These are phyloP conservation scores for Hippophae rhamnoides DNA, from an alignment of 306 rosid species.

Conservation along the genomic window DNA sequence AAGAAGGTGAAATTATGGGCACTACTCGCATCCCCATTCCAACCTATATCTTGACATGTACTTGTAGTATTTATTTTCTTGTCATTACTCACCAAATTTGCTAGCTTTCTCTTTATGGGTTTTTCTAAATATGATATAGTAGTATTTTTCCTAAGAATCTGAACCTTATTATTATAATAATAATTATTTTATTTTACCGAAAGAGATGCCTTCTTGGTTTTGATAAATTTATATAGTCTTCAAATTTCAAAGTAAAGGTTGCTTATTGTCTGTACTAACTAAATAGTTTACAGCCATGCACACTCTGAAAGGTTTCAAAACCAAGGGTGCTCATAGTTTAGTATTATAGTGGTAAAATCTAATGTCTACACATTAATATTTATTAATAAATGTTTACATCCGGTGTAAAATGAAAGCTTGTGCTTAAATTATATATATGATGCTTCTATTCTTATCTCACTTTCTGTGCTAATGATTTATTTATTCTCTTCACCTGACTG, in stretches of 20 bases:
- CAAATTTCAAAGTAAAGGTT: slow-evolving; percentile 26
- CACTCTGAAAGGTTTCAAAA: slow-evolving; percentile 36
- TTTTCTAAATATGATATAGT: slow-evolving; percentile 18
- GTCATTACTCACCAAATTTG: slow-evolving; percentile 14
- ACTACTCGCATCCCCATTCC: slow-evolving; percentile 12
- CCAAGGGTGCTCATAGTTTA: slow-evolving; percentile 36
- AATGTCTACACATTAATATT: slow-evolving; percentile 9
- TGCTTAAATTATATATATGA: slow-evolving; percentile 35
- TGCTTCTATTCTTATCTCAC: slow-evolving; percentile 56
- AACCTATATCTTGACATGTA: slow-evolving; percentile 14
- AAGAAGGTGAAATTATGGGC: slow-evolving; percentile 12
- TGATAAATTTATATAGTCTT: slow-evolving; percentile 23
- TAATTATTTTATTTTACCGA: slow-evolving; percentile 18
- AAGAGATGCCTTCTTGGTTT: slow-evolving; percentile 49
- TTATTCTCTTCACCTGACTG: slow-evolving; percentile 34
- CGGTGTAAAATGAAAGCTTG: slow-evolving; percentile 23
- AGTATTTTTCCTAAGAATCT: slow-evolving; percentile 22
- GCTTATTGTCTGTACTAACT: slow-evolving; percentile 27
- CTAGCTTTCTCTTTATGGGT: slow-evolving; percentile 12
- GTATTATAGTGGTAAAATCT: slow-evolving; percentile 5
- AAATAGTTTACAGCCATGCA: slow-evolving; percentile 18
- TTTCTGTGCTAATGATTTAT: slow-evolving; percentile 14
- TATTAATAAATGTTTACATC: slow-evolving; percentile 15
- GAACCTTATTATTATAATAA: background rate
- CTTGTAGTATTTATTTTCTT: slow-evolving; percentile 16